A percentile compares a stretch with the other conserved stretches of the same genome.
Conservation (phyloP, 2,329 filamentous ascomycete species). For the Phyllosticta citribraziliensis region DNA sequence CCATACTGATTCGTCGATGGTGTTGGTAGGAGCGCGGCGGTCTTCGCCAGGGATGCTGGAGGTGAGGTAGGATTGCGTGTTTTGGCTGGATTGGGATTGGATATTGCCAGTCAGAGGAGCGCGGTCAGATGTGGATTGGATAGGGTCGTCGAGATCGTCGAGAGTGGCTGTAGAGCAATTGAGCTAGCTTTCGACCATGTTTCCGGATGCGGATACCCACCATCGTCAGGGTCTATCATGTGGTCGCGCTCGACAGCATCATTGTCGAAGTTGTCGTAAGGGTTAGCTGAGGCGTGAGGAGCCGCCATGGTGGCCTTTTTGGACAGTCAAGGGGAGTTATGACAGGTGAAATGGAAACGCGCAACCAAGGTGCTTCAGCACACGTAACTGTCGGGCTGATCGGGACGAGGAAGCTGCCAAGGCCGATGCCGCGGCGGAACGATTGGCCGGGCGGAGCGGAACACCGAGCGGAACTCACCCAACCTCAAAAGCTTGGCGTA, state of each 20-base stretch:
- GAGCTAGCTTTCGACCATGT: slow-evolving; percentile 10
- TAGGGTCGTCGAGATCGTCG: slow-evolving; percentile 86
- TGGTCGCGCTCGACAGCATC: slow-evolving; percentile 38
- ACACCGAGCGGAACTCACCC: too few relatives aligned
- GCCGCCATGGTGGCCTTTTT: neutral
- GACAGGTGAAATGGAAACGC: neutral
- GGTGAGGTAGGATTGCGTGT: slow-evolving; percentile 75
- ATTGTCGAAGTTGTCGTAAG: slow-evolving; percentile 34
- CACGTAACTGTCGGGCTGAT: neutral
- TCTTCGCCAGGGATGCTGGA: slow-evolving; percentile 89
- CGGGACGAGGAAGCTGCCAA: neutral
- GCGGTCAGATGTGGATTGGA: slow-evolving; percentile 58
- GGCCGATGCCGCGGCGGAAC: neutral
- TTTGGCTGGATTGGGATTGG: slow-evolving; percentile 43
- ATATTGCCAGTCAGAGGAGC: slow-evolving; percentile 81
- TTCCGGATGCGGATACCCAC: slow-evolving; percentile 21
- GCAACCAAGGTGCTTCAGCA: neutral
- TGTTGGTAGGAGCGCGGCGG: slow-evolving; percentile 78
- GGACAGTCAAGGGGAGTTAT: neutral
- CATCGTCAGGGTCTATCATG: slow-evolving; percentile 44
- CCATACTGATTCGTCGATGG: slow-evolving; percentile 96
- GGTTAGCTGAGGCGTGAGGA: slow-evolving; percentile 15
- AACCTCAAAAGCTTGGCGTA: too few relatives aligned
- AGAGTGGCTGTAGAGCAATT: slow-evolving; percentile 54
- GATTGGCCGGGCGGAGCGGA: neutral